Evolutionary conservation across 2,329 filamentous ascomycete genomes (phyloP), one percentile per base, ranked within the genome.

Genomic region (Chrysoporthe austroafricana): DNA sequence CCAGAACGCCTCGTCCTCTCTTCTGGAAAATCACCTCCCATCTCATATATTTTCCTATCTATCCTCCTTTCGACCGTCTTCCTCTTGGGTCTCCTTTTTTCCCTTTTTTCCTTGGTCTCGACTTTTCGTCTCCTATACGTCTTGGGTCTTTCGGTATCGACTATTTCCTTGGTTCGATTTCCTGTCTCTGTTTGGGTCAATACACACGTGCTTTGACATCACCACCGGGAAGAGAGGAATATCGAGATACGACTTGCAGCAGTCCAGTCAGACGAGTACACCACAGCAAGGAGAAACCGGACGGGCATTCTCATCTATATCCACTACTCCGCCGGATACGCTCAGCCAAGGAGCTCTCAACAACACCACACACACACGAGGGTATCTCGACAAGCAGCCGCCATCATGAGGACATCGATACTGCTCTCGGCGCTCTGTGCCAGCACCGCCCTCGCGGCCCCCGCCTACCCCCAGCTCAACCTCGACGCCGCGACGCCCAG

Each of bases 401-500:
- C 67, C 75, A 80, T 75, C 62, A 90, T 89, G 87, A 82, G 81
- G 73, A 77, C 79, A 72, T 83, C 81, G 71, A 72, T 85, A 72
- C 70, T 86, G 61, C 72, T 81, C 46, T 81, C 84, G 62, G 79
- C 82, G 69, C 77, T 86, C 71, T 78, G 79, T 77, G 80, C 81
- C 56, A 66, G 46, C 68, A 74, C 82, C 64, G 79, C 79, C 72
- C 73, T 78, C 54, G 81, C 81, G 64, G 83, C 84, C 43, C 82
- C 81, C 9, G 77, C 80, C 60, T 84, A 82, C 71, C 85, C 85
- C 11, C 74, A 78, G 13, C 74, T 84, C 70, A 81, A 81, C 71
- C 69, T 78, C 71, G 74, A 78, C 65, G 74, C 81, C 43, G 75
- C 76, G 66, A 75, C 79, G 58, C 77, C 82, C 32, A 78, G 78